Conservation (phyloP, 116 monocot genomes). For the Dioscorea cayenensis region DNA sequence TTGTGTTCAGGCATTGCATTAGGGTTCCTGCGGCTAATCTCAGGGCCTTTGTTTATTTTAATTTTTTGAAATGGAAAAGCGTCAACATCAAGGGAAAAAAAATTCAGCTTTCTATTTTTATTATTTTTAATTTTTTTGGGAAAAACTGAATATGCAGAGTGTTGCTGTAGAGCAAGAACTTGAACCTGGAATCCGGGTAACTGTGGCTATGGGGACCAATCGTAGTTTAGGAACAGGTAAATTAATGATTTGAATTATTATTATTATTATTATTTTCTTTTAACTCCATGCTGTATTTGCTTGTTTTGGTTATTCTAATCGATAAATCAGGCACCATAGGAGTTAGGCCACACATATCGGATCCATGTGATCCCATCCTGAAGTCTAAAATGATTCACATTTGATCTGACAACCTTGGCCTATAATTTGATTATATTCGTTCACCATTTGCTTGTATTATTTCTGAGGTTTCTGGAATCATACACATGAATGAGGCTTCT, state of each 20-base stretch:
- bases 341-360: too few species aligned
- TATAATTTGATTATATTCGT: too few species aligned
- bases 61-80: neutral
- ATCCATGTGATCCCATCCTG: too few species aligned
- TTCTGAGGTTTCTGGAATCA: too few species aligned
- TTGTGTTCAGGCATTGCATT: too few species aligned
- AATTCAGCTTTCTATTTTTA: neutral
- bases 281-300: neutral
- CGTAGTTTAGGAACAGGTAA: constrained; percentile 65
- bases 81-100: neutral
- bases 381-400: too few species aligned
- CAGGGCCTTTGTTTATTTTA: too few species aligned
- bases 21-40: too few species aligned
- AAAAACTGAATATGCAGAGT: constrained; percentile 31
- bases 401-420: too few species aligned
- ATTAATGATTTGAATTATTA: neutral
- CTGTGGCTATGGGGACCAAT: constrained; percentile 74
- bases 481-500: too few species aligned
- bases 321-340: neutral
- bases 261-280: neutral
- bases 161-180: constrained; percentile 65
- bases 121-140: neutral
- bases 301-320: constrained; percentile 1
- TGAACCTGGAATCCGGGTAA: constrained; percentile 76
- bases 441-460: too few species aligned